Conservation (phyloP, 192 early-diverging fungal species). For the Chytriomyces hyalinus region DNA sequence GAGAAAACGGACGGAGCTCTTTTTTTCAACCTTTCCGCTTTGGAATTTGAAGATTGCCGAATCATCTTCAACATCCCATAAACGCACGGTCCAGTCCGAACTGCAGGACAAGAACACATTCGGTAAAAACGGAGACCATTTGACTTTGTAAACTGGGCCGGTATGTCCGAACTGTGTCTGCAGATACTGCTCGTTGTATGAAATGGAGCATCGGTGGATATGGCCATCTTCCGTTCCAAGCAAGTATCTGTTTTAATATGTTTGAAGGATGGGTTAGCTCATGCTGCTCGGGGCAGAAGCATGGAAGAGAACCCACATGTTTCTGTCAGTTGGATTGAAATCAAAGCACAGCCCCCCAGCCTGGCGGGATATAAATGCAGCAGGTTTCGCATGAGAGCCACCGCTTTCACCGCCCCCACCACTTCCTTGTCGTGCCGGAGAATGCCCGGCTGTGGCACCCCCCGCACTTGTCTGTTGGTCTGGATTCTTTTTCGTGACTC, state of each 20-base stretch:
- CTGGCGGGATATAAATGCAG: slow-evolving; percentile 62
- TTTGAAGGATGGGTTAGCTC: neutral
- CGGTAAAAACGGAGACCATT: slow-evolving; percentile 61
- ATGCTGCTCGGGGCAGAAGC: neutral
- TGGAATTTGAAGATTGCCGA: slow-evolving; percentile 60
- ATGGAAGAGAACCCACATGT: slow-evolving; percentile 44
- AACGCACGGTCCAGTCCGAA: slow-evolving; percentile 62
- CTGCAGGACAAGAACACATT: slow-evolving; percentile 55
- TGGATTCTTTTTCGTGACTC: slow-evolving; percentile 53
- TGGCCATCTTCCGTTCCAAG: slow-evolving; percentile 66
- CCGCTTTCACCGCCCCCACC: slow-evolving; percentile 34
- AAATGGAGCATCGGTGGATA: slow-evolving; percentile 63
- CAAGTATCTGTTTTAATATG: slow-evolving; percentile 49
- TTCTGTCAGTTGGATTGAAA: slow-evolving; percentile 63
- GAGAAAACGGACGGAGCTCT: neutral
- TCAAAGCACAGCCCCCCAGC: slow-evolving; percentile 67
- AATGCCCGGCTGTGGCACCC: neutral
- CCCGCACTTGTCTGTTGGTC: slow-evolving; percentile 32
- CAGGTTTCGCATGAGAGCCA: slow-evolving; percentile 29
- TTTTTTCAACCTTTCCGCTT: slow-evolving; percentile 52
- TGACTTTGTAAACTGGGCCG: slow-evolving; percentile 60
- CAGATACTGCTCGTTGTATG: slow-evolving; percentile 70
- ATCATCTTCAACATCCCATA: slow-evolving; percentile 63
- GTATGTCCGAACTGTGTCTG: slow-evolving; percentile 60
- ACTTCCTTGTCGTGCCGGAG: slow-evolving; percentile 1